phyloP scores from a whole-genome alignment of 106 monocot genomes.

The Triglochin maritima region DNA sequence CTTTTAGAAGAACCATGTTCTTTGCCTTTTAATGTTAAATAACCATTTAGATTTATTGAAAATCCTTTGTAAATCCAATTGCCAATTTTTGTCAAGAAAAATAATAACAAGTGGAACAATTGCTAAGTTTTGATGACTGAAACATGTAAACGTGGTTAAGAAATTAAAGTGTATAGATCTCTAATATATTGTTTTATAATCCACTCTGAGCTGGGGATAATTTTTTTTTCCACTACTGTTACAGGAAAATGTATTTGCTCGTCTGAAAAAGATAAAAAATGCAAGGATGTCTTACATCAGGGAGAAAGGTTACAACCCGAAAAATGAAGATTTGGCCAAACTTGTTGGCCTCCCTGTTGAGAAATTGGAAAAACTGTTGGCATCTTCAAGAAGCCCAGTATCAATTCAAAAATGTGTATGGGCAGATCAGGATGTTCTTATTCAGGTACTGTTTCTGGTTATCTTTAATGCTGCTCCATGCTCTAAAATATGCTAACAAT shows the following conservation, averaged over 20 bases:
- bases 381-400: constrained; percentile 46
- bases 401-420: constrained; percentile 58
- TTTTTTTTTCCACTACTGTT: neutral
- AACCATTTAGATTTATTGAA: too few relatives aligned
- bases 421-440: constrained; percentile 49
- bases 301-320: constrained; percentile 58
- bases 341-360: constrained; percentile 48
- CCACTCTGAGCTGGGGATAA: neutral
- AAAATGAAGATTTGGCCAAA: constrained; percentile 59
- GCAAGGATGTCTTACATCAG: constrained; percentile 39
- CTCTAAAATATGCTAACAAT: too few relatives aligned
- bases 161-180: neutral
- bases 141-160: neutral
- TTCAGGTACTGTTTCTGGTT: constrained; percentile 43
- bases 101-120: neutral
- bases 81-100: too few relatives aligned
- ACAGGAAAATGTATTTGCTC: constrained; percentile 66
- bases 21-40: too few relatives aligned
- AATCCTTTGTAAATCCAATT: too few relatives aligned
- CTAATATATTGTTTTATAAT: neutral
- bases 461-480: neutral
- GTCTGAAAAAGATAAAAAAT: constrained; percentile 50
- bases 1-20: too few relatives aligned
- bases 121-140: neutral
- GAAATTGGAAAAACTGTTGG: constrained; percentile 38